Evolutionary conservation across 768 basidiomycete species (phyloP).

Genomic region (Trametes cubensis): DNA sequence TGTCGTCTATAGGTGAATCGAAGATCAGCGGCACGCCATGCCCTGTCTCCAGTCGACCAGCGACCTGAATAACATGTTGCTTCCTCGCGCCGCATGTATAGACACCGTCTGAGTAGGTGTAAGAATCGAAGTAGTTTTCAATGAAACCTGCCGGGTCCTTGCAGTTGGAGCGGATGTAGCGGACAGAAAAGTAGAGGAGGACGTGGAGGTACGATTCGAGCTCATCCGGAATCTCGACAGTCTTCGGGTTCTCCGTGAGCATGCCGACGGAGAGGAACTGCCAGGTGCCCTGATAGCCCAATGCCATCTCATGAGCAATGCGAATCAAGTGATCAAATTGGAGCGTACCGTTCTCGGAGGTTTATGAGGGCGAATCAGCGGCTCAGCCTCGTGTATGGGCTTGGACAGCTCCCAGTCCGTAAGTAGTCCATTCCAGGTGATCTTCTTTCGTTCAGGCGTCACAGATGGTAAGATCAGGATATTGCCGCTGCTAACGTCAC

Average conservation of each 20-base stretch:
- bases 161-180: slow-evolving; percentile 7
- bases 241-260: not conserved
- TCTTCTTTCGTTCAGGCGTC: not conserved
- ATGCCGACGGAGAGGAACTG: slow-evolving; percentile 19
- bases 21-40: not conserved
- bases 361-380: not conserved
- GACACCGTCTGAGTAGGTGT: not conserved
- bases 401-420: slow-evolving; percentile 18
- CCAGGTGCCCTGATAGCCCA: slow-evolving; percentile 21
- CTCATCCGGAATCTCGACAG: slow-evolving; percentile 17
- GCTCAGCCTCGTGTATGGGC: not conserved
- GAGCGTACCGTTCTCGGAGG: slow-evolving; percentile 3
- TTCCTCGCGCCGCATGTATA: slow-evolving; percentile 8
- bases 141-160: not conserved
- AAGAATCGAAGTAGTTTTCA: not conserved
- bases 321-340: not conserved
- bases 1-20: not conserved
- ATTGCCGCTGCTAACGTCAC: slow-evolving; percentile 13
- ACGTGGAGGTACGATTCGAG: slow-evolving; percentile 24
- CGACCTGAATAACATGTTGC: not conserved
- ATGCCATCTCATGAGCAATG: not conserved
- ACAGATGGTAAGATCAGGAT: slow-evolving; percentile 8
- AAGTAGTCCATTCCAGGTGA: not conserved
- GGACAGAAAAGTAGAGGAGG: slow-evolving; percentile 11
- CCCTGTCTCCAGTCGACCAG: not conserved